phyloP scores from a whole-genome alignment of 2,329 filamentous ascomycete genomes.

The Calonectria hawksworthii region DNA sequence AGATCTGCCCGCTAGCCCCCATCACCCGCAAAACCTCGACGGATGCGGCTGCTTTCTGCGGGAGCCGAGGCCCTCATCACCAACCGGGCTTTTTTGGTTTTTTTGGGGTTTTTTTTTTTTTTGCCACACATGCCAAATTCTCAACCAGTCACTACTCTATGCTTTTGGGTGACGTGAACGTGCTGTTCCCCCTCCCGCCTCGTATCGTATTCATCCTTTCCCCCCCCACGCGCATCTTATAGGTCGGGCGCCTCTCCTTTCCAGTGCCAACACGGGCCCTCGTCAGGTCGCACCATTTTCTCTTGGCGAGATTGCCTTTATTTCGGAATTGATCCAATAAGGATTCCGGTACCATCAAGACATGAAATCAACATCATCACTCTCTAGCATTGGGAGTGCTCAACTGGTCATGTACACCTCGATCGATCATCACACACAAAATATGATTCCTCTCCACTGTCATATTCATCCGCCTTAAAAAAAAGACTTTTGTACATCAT shows the following conservation, averaged over 20 bases:
- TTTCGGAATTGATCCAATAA: neutral
- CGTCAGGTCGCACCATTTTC: neutral
- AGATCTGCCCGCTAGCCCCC: conserved; percentile 13
- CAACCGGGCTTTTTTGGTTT: neutral
- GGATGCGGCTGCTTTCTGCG: neutral
- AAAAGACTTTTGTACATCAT: neutral
- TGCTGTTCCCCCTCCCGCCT: neutral
- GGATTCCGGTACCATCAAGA: neutral
- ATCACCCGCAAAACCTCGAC: neutral
- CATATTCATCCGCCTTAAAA: neutral
- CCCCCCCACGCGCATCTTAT: neutral
- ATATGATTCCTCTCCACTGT: neutral
- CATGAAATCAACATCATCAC: neutral
- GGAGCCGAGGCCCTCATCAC: neutral
- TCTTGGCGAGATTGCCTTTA: neutral
- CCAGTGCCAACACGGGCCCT: neutral
- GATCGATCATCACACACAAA: neutral
- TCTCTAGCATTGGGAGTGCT: neutral
- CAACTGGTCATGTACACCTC: neutral
- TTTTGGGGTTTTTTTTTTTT: neutral
- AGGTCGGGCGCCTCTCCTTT: neutral
- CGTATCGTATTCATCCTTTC: neutral
- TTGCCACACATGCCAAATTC: neutral
- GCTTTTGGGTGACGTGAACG: neutral
- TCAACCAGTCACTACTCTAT: neutral